A percentile compares a stretch with the other conserved stretches of the same genome.
Evolutionary conservation across 176 grass and related monocot species (phyloP).

Genomic region (Juncus inflexus): DNA sequence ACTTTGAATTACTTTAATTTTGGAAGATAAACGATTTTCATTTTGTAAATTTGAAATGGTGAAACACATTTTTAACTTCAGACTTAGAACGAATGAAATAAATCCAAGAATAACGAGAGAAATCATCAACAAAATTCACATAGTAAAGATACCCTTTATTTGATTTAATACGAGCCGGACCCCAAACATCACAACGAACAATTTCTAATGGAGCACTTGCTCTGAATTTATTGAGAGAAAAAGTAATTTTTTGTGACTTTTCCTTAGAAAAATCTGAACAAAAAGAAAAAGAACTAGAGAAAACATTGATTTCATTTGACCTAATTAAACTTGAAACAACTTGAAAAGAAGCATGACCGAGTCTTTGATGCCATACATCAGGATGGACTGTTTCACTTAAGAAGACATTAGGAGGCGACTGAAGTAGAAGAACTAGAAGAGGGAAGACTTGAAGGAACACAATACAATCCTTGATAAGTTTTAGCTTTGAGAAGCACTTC

Average conservation of each 20-base stretch:
- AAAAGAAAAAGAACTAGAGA: not conserved
- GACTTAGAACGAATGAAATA: not conserved
- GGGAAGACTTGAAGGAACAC: too few species aligned
- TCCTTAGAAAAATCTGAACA: not conserved
- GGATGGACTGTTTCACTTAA: not conserved
- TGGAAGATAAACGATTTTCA: too few species aligned
- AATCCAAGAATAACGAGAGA: not conserved
- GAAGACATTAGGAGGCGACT: not conserved
- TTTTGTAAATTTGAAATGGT: not conserved
- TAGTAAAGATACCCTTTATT: not conserved
- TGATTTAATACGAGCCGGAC: not conserved
- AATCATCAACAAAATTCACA: constrained; percentile 16
- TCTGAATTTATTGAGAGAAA: not conserved
- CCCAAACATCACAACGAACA: constrained; percentile 1
- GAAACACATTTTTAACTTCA: not conserved
- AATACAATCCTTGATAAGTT: too few species aligned
- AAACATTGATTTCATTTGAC: not conserved
- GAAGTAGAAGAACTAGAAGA: not conserved
- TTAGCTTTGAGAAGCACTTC: not conserved
- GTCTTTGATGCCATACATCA: not conserved
- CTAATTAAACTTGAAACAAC: not conserved
- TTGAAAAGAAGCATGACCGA: not conserved
- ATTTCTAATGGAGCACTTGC: not conserved
- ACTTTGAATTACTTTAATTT: not conserved
- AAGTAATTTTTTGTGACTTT: not conserved